Evolutionary conservation across 225 moss, liverwort and hornwort genomes (phyloP).

Genomic region (Sphagnum tenellum): DNA sequence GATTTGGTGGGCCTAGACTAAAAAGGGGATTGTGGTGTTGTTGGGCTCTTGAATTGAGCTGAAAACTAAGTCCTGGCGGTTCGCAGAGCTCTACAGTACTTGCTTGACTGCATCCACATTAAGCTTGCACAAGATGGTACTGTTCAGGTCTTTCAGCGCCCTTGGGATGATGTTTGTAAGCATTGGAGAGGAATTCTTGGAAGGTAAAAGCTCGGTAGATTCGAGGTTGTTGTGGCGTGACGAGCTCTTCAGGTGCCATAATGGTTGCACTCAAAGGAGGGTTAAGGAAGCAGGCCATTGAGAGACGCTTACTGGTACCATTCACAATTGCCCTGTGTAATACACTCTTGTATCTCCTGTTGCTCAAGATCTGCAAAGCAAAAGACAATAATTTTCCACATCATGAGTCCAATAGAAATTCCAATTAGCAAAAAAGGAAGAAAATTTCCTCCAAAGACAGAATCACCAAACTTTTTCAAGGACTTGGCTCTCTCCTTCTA

Average conservation of each 20-base stretch:
- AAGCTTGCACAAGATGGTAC: not conserved
- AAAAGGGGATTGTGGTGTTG: too few species aligned
- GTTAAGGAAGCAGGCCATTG: conserved; percentile 13
- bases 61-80: too few species aligned
- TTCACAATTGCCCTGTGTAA: conserved; percentile 17
- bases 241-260: conserved; percentile 7
- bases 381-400: too few species aligned
- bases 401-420: too few species aligned
- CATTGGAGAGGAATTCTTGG: conserved; percentile 6
- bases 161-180: not conserved
- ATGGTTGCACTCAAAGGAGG: conserved; percentile 3
- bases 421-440: not conserved
- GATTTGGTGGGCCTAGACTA: too few species aligned
- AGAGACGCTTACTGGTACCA: conserved; percentile 8
- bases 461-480: too few species aligned
- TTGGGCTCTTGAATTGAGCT: too few species aligned
- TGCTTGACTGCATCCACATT: too few species aligned
- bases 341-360: conserved; percentile 17
- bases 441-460: too few species aligned
- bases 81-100: too few species aligned
- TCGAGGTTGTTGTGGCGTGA: conserved; percentile 10
- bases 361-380: conserved; percentile 11
- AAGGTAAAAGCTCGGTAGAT: conserved; percentile 9
- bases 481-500: too few species aligned
- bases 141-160: not conserved